Base-by-base conservation (phyloP, 805 yeast species). In the Candida yuanshanica region DNA sequence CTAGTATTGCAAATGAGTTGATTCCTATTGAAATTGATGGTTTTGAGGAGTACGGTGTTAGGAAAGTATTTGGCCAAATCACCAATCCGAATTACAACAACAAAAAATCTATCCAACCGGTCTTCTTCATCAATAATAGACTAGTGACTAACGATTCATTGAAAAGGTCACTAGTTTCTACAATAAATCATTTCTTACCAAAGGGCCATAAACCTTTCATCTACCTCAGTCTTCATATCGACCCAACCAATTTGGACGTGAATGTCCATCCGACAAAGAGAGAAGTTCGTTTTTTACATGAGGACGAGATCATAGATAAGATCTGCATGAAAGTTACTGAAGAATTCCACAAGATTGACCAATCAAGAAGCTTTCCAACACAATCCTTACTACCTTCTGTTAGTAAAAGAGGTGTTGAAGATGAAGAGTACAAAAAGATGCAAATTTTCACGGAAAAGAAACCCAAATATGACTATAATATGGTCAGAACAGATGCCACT, bases 231-330 rank as follows among this genome's bases (percentile, higher is more conserved):
- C 58, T 93, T n/a, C 65, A 66, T 16, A 77, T 93, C 2, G 66
- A 70, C 18, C 85, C 96, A 1, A 64, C 63, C 25, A 80, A 81
- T 45, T 70, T 93, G 7, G 99, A 93, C 59, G 98, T 93, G 13
- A 93, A 93, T 57, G 81, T 93, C 12, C 99, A 93, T 56, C 99
- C 99, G 0, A 91, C 98, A 0, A 93, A 93, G 52, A 72, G 91
- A 44, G 97, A 91, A 53, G 97, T 93, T 2, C 60, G 95, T 33
- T 89, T 93, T 56, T 64, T 93, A 26, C 62, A 79, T 58, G 97
- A 93, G 52, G 93, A 83, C 35, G 97, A 90, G 55, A 88, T 93
- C 17, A 74, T 86, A 10, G 88, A 81, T 31, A 51, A 55, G 26
- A 68, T 90, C 2, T 69, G 81, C 24, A 58, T 61, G 0, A 51